A percentile compares a stretch with the other conserved stretches of the same genome.
These are phyloP conservation scores for Shiraia sp. DNA, from an alignment of 2,329 filamentous ascomycete species.

Conservation along the genomic window DNA sequence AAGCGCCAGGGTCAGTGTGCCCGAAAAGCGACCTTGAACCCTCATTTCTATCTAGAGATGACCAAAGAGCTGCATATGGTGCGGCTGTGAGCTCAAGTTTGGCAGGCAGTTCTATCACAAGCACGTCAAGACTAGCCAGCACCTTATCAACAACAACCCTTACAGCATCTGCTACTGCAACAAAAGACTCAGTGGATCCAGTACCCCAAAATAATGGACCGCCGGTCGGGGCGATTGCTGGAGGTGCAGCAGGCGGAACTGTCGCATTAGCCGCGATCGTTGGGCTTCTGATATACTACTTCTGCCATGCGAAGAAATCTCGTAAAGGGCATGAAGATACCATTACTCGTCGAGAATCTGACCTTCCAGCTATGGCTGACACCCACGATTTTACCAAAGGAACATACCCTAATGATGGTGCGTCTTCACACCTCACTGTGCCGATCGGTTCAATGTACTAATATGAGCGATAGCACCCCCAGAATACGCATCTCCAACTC, in stretches of 20 bases:
- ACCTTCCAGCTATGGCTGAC: slow-evolving; percentile 5
- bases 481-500: slow-evolving; percentile 7
- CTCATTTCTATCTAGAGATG: slow-evolving; percentile 19
- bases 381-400: neutral
- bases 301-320: slow-evolving; percentile 14
- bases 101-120: slow-evolving; percentile 1
- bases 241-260: slow-evolving; percentile 25
- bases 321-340: slow-evolving; percentile 8
- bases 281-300: slow-evolving; percentile 20
- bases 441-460: neutral
- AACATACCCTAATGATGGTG: slow-evolving; percentile 2
- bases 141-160: slow-evolving; percentile 3
- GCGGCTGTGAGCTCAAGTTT: slow-evolving; percentile 10
- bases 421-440: neutral
- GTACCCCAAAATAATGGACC: slow-evolving; percentile 1
- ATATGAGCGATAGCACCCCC: slow-evolving; percentile 10
- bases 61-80: slow-evolving; percentile 17
- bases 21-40: slow-evolving; percentile 26
- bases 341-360: slow-evolving; percentile 4
- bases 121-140: slow-evolving; percentile 1
- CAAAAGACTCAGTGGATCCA: neutral
- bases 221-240: slow-evolving; percentile 27
- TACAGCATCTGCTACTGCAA: neutral
- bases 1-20: slow-evolving; percentile 28
- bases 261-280: slow-evolving; percentile 17